A percentile compares a stretch with the other conserved stretches of the same genome.
These are phyloP conservation scores for Mycena venus DNA, from an alignment of 768 basidiomycete genomes.

Conservation along the genomic window DNA sequence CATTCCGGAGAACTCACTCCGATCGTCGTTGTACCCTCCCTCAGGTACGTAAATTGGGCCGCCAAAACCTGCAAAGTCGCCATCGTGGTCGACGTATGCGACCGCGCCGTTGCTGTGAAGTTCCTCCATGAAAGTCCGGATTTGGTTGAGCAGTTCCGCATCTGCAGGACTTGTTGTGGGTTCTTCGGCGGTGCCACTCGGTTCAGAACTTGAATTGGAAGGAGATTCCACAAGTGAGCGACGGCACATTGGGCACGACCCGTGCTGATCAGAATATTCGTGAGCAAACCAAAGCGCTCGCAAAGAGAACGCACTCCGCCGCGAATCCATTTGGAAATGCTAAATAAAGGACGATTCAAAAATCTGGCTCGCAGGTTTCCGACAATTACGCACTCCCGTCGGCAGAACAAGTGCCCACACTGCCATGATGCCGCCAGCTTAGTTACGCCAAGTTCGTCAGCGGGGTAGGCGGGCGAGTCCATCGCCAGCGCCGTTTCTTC, in stretches of 20 bases:
- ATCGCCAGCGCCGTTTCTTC: conserved; percentile 81
- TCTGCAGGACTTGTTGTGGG: conserved; percentile 24
- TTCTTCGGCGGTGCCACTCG: not conserved
- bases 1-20: conserved; percentile 64
- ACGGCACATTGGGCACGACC: conserved; percentile 79
- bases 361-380: no score
- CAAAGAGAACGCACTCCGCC: conserved; percentile 61
- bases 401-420: conserved; percentile 83
- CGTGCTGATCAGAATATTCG: conserved; percentile 56
- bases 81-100: conserved; percentile 33
- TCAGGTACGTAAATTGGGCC: conserved; percentile 24
- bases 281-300: not conserved
- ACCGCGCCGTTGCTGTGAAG: conserved; percentile 25
- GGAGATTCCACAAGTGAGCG: conserved; percentile 54
- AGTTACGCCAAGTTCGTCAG: conserved; percentile 80
- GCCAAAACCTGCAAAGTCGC: conserved; percentile 32
- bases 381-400: conserved; percentile 76
- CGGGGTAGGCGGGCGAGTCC: conserved; percentile 83
- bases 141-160: conserved; percentile 18
- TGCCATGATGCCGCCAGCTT: conserved; percentile 64
- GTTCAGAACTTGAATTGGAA: not conserved
- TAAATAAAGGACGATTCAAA: conserved; percentile 47
- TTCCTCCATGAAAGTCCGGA: conserved; percentile 25
- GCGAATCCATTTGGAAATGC: conserved; percentile 74
- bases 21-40: conserved; percentile 37